Evolutionary conservation across 2,329 filamentous ascomycete species (phyloP).

Genomic region (Xylaria sp.): DNA sequence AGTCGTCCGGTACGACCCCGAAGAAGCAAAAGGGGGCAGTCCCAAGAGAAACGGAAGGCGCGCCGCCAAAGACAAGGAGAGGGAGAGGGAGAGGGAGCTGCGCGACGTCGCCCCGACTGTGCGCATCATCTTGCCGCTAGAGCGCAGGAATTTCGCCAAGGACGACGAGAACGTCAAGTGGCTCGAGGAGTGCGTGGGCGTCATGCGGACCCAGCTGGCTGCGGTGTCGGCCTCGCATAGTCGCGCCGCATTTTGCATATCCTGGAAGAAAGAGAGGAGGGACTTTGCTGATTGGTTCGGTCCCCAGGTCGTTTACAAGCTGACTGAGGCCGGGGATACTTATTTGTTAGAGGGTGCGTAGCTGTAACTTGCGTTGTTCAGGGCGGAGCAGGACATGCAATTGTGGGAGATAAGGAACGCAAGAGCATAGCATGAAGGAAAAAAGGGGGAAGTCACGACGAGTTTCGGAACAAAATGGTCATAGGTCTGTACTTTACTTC

Average conservation of each 20-base stretch:
- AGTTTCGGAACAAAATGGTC: no score
- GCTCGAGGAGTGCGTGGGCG: slow-evolving; percentile 19
- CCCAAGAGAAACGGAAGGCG: background rate
- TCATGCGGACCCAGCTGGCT: slow-evolving; percentile 13
- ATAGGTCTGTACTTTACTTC: background rate
- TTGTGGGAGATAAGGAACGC: background rate
- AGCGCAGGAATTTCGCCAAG: slow-evolving; percentile 17
- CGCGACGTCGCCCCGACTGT: slow-evolving; percentile 24
- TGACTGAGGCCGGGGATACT: slow-evolving; percentile 10
- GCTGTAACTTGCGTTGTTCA: background rate
- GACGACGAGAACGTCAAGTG: slow-evolving; percentile 19
- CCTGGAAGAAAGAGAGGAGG: slow-evolving; percentile 23
- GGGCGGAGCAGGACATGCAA: background rate
- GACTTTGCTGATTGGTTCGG: slow-evolving; percentile 23
- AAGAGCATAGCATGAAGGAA: background rate
- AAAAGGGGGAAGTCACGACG: background rate
- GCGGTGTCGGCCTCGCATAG: slow-evolving; percentile 5
- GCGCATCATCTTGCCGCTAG: slow-evolving; percentile 15
- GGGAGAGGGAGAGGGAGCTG: slow-evolving; percentile 21
- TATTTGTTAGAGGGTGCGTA: slow-evolving; percentile 5
- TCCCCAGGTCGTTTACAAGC: slow-evolving; percentile 22
- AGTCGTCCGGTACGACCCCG: slow-evolving; percentile 16
- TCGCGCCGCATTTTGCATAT: slow-evolving; percentile 23
- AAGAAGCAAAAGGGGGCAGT: slow-evolving; percentile 10
- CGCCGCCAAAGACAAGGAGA: no score